Conservation (phyloP, 106 monocot species). For the Dendrobium officinale region DNA sequence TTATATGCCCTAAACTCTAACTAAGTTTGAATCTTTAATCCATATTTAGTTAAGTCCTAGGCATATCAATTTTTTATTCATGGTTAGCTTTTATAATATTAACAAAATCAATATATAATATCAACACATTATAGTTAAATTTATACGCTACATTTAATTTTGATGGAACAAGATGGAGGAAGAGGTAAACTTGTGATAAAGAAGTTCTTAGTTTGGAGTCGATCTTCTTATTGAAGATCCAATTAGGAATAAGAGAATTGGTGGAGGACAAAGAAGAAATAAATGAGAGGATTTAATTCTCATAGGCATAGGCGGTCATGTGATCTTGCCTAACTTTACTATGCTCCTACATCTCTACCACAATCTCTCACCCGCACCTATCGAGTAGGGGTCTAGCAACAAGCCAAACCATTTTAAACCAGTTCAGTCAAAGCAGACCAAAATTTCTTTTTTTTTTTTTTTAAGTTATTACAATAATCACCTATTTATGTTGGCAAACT, state of each 20-base stretch:
- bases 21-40: neutral
- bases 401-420: too few species aligned
- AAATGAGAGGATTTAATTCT: neutral
- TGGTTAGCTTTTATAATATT: too few species aligned
- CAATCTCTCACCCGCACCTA: neutral
- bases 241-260: neutral
- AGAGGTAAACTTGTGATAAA: neutral
- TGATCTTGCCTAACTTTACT: neutral
- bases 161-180: neutral
- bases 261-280: neutral
- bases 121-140: neutral
- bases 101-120: neutral
- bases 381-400: neutral
- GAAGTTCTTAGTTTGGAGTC: neutral
- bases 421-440: too few species aligned
- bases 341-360: neutral
- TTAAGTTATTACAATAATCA: too few species aligned
- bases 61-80: neutral
- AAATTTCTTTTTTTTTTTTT: too few species aligned
- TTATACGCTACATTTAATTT: neutral
- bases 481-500: too few species aligned
- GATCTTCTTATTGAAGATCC: neutral
- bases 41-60: neutral
- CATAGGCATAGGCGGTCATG: neutral
- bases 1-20: neutral